Evolutionary conservation across 192 early-diverging fungal species (phyloP).

Genomic region (Jimgerdemannia lactiflua): DNA sequence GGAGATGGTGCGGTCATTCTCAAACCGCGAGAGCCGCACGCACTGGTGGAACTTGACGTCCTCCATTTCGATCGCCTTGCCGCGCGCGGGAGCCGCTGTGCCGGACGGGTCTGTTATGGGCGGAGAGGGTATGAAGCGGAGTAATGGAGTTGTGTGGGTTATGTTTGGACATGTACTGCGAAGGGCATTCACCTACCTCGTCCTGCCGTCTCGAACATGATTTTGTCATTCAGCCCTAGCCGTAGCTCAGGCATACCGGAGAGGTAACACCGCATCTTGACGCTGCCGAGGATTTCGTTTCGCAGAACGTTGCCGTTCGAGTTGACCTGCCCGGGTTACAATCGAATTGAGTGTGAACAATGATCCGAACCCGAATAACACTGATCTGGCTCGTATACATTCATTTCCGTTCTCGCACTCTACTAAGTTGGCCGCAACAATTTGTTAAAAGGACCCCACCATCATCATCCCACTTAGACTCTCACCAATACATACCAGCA

Average conservation of each 20-base stretch:
- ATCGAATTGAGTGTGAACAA: neutral
- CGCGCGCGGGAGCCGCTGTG: slow-evolving; percentile 43
- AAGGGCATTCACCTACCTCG: slow-evolving; percentile 40
- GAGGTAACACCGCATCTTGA: slow-evolving; percentile 87
- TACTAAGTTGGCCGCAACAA: neutral
- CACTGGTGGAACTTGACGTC: slow-evolving; percentile 92
- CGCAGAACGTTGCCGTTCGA: slow-evolving; percentile 55
- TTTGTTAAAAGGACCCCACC: neutral
- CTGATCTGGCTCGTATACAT: slow-evolving; percentile 1
- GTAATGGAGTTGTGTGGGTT: neutral
- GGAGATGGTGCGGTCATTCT: slow-evolving; percentile 86
- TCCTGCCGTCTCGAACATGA: slow-evolving; percentile 92
- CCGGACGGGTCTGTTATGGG: neutral
- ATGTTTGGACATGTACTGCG: neutral
- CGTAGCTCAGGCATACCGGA: slow-evolving; percentile 85
- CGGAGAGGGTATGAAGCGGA: neutral
- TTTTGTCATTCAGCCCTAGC: slow-evolving; percentile 86
- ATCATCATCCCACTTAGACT: neutral
- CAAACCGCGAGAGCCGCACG: slow-evolving; percentile 83
- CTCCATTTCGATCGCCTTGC: slow-evolving; percentile 89
- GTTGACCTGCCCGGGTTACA: slow-evolving; percentile 7
- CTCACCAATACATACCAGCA: slow-evolving; percentile 40
- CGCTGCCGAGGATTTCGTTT: slow-evolving; percentile 75
- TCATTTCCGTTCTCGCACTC: neutral
- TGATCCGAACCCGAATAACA: slow-evolving; percentile 20